Base-by-base conservation (phyloP, 1,284 basidiomycete genomes). In the Gomphus sp. region DNA sequence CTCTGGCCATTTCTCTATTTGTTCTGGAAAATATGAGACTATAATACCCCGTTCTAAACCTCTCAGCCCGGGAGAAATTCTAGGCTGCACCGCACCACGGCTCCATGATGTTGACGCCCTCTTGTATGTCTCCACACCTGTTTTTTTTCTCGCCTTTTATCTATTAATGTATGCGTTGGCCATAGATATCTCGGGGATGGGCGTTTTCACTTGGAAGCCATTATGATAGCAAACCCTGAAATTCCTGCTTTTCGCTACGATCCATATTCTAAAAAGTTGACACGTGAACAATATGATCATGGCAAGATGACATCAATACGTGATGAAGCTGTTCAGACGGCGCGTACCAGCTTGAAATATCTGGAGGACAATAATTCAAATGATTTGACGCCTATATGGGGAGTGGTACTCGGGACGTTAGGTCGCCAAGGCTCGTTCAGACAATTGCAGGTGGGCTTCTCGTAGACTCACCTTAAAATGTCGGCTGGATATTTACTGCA, bases 141-240 rank as follows among this genome's bases (percentile, higher is more conserved):
- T 43, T 56, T 39, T n/a, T 33, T 53, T 7, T 55, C 52, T 37
- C 33, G 41, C 49, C 28, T 43, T 44, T 55, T 34, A 59, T 51
- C 48, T 51, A 58, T 34, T n/a, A 22, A 56, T 61, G 44, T 62
- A 51, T 37, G 55, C 55, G 36, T 48, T 18, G 18, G 44, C n/a
- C 55, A 18, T 66, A 94, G 93, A 66, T 99, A 99, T 71, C 82
- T 99, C 34, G 97, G 97, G 25, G 97, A 99, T 68, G 97, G 97
- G 18, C 86, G 97, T 12, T 99, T 99, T 76, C 97, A 99, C 69
- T 81, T 99, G 16, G 97, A 99, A 72, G 91, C 91, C 12, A 95
- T 98, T 70, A 99, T 99, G 97, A 98, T 99, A 62, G 93, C 93
- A 34, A 99, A 99, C 71, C 97, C 97, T 0, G 74, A 80, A n/a